These are phyloP conservation scores for Phanerochaete carnosa DNA, from an alignment of 768 basidiomycete genomes.

Conservation along the genomic window DNA sequence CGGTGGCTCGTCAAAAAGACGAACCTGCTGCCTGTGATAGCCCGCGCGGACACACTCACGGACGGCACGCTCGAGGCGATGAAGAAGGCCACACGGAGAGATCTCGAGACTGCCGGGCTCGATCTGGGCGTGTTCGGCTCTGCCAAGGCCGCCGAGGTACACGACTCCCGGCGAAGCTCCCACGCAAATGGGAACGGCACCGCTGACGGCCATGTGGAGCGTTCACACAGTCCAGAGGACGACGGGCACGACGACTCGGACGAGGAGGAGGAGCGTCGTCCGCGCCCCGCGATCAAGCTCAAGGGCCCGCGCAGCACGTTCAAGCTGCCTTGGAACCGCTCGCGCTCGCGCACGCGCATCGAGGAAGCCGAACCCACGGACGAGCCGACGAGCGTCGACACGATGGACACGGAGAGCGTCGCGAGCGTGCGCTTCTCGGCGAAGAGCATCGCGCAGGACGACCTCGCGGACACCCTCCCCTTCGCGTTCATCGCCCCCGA, in stretches of 20 bases:
- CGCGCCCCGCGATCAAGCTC: slow-evolving; percentile 78
- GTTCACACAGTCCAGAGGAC: background rate
- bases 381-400: slow-evolving; percentile 54
- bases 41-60: slow-evolving; percentile 78
- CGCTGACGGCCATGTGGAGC: background rate
- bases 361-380: slow-evolving; percentile 57
- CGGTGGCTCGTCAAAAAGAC: slow-evolving; percentile 67
- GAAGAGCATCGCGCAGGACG: slow-evolving; percentile 56
- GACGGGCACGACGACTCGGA: background rate
- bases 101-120: slow-evolving; percentile 61
- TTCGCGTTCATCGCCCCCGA: slow-evolving; percentile 83
- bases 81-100: slow-evolving; percentile 70
- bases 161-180: background rate
- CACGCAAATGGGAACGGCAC: slow-evolving; percentile 1
- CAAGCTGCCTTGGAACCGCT: slow-evolving; percentile 35
- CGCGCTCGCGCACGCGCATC: slow-evolving; percentile 72
- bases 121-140: slow-evolving; percentile 77
- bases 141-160: slow-evolving; percentile 24
- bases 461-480: slow-evolving; percentile 59
- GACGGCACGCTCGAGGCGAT: slow-evolving; percentile 69
- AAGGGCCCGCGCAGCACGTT: slow-evolving; percentile 45
- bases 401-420: slow-evolving; percentile 61
- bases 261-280: slow-evolving; percentile 46
- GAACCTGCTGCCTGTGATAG: slow-evolving; percentile 82
- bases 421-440: slow-evolving; percentile 80